Evolutionary conservation across 2,329 filamentous ascomycete genomes (phyloP), one percentile per base, ranked within the genome.

Genomic region (Xylariales sp.): DNA sequence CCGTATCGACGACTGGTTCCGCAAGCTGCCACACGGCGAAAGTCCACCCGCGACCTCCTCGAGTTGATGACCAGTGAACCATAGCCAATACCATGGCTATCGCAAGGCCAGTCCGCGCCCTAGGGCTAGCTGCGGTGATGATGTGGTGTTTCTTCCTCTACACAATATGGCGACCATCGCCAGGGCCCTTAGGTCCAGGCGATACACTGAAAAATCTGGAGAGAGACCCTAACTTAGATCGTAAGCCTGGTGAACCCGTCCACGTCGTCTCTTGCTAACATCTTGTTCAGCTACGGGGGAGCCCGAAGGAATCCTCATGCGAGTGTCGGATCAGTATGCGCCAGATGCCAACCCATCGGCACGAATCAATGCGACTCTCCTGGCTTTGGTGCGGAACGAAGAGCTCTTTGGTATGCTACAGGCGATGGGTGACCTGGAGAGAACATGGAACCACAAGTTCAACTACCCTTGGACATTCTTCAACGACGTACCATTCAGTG

Each of bases 401-500:
- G 93, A 98, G 70, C 69, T 96, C 20, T 68, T 80, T 16, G 86
- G 84, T 34, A 86, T 98, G 72, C 71, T 97, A 19, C 78, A 84
- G 59, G 88, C 89, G 19, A 98, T 98, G 88, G 67, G 68, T 42
- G 91, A 98, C 58, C 74, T 98, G 46, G 93, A 98, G 68, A 73
- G 85, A 51, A 97, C 91, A 1, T 98, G 90, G 89, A 98, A 98
- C 59, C 74, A 80, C 73, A 98, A 98, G 61, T 98, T 97, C 78
- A 98, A 98, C 71, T 98, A 98, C 60, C 93, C 93, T 0, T 98
- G 93, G 88, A 96, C 89, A 7, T 98, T 98, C 64, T 94, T 98
- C 76, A 98, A 98, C 67, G 91, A 98, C 58, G 83, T 87, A 39
- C 87, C 88, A 12, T 98, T 98, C 59, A 83, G 85, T 3, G 86